Percentiles rank a stretch among this genome's conserved stretches.
These are phyloP conservation scores for Aspergillus clavatus DNA, from an alignment of 2,329 filamentous ascomycete genomes.

Conservation along the genomic window DNA sequence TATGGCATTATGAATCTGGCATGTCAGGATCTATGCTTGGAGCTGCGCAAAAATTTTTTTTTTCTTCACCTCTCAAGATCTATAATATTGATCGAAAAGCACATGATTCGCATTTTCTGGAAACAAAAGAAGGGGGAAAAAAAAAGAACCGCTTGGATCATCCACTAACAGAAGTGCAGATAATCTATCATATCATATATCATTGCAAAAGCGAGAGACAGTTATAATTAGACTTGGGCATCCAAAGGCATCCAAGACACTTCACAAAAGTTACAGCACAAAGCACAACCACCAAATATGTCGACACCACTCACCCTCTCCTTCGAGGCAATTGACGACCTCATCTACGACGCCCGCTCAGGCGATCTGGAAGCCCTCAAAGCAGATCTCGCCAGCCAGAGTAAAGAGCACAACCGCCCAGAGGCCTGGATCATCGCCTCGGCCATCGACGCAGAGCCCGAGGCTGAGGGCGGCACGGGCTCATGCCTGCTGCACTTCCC, in stretches of 20 bases:
- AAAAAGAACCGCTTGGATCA: too few relatives aligned
- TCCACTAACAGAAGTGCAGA: too few relatives aligned
- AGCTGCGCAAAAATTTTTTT: too few relatives aligned
- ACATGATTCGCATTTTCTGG: too few relatives aligned
- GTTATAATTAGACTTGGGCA: too few relatives aligned
- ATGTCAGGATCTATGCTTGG: too few relatives aligned
- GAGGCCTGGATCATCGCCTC: slow-evolving; percentile 62
- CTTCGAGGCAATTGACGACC: slow-evolving; percentile 82
- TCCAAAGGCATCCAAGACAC: not conserved
- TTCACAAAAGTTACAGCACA: slow-evolving; percentile 1
- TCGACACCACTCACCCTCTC: slow-evolving; percentile 45
- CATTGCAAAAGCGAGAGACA: too few relatives aligned
- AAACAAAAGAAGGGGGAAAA: too few relatives aligned
- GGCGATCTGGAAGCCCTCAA: slow-evolving; percentile 70
- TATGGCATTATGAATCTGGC: too few relatives aligned
- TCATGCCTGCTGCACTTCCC: slow-evolving; percentile 73
- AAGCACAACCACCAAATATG: slow-evolving; percentile 12
- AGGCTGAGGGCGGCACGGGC: slow-evolving; percentile 58
- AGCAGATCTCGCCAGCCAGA: slow-evolving; percentile 54
- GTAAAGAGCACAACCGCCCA: slow-evolving; percentile 56
- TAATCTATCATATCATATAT: too few relatives aligned
- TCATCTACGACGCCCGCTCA: slow-evolving; percentile 78
- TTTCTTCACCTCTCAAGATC: too few relatives aligned
- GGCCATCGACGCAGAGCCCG: slow-evolving; percentile 68
- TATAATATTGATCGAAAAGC: too few relatives aligned